Base-by-base conservation (phyloP, 768 basidiomycete species). In the Pleurotus citrinopileatus region DNA sequence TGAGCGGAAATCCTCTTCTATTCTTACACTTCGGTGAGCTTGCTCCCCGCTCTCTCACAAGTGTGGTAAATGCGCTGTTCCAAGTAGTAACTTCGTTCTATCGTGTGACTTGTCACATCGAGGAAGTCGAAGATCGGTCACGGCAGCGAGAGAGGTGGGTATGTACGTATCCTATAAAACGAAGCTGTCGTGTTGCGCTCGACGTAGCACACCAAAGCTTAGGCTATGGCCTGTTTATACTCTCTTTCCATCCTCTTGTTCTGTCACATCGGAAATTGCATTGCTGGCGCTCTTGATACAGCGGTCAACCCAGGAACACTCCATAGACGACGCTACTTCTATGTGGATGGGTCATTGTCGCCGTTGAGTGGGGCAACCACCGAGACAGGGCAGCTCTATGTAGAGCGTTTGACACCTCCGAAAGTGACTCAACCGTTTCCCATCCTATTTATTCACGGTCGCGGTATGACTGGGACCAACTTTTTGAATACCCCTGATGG, bases 401-500 rank as follows among this genome's bases (percentile, higher is more conserved):
- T 71, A 17, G 70, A 71, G 38, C 70, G 61, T 52, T 58, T 71
- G 50, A 62, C 52, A 5, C 70, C 70, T 38, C 57, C 56, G 15
- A 61, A 53, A 20, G 63, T 59, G 19, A 69, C 63, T 8, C 60
- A 62, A 25, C 48, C 38, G 7, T 40, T 58, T n/a, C 71, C 70
- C 3, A 25, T 71, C 34, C 46, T 71, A 23, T 61, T 71, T 56
- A 64, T 71, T 1, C 70, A 72, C 27, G 70, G 70, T 19, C 62
- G 62, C 47, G 70, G 69, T 23, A 72, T 72, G 70, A 72, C 70
- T 5, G 70, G 69, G 42, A 62, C 65, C 22, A 66, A 44, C 37
- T 70, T 68, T 59, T 50, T 71, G 27, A 70, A 70, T 36, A 72
- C 70, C 2, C 70, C 71, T 15, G 70, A 71, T 42, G 69, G 67